These are phyloP conservation scores for Inonotus obliquus DNA, from an alignment of 1,284 basidiomycete species.

Conservation along the genomic window DNA sequence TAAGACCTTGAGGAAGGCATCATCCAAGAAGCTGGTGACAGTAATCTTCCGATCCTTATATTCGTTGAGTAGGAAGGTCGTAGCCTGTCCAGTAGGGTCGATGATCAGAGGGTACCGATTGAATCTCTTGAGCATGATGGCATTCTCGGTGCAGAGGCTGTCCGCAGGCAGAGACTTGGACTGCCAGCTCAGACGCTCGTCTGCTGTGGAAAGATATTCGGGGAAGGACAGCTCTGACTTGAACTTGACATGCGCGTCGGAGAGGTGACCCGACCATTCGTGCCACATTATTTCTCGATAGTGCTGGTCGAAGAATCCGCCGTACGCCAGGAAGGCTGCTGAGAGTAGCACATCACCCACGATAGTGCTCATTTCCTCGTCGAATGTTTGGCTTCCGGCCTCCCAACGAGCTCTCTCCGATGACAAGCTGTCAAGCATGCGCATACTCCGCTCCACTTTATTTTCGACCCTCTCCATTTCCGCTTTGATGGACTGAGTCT, in stretches of 20 bases:
- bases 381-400: slow-evolving; percentile 91
- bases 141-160: slow-evolving; percentile 95
- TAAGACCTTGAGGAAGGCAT: slow-evolving; percentile 96
- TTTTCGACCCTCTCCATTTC: slow-evolving; percentile 98
- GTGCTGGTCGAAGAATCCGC: slow-evolving; percentile 98
- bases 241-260: slow-evolving; percentile 89
- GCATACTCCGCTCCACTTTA: slow-evolving; percentile 97
- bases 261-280: slow-evolving; percentile 87
- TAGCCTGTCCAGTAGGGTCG: slow-evolving; percentile 98
- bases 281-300: slow-evolving; percentile 98
- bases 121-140: slow-evolving; percentile 98
- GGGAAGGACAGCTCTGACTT: slow-evolving; percentile 90
- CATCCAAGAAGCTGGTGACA: slow-evolving; percentile 97
- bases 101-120: slow-evolving; percentile 98
- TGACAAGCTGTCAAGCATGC: slow-evolving; percentile 88
- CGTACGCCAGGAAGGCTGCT: slow-evolving; percentile 95
- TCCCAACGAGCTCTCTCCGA: slow-evolving; percentile 97
- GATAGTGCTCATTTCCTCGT: slow-evolving; percentile 98
- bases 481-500: slow-evolving; percentile 94
- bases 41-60: slow-evolving; percentile 97
- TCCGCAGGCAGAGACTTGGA: slow-evolving; percentile 93
- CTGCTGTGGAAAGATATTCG: slow-evolving; percentile 96
- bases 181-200: slow-evolving; percentile 95
- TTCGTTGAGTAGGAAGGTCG: slow-evolving; percentile 89
- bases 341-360: slow-evolving; percentile 96